Base-by-base conservation (phyloP, 2,329 filamentous ascomycete genomes). In the Fonsecaea erecta region DNA sequence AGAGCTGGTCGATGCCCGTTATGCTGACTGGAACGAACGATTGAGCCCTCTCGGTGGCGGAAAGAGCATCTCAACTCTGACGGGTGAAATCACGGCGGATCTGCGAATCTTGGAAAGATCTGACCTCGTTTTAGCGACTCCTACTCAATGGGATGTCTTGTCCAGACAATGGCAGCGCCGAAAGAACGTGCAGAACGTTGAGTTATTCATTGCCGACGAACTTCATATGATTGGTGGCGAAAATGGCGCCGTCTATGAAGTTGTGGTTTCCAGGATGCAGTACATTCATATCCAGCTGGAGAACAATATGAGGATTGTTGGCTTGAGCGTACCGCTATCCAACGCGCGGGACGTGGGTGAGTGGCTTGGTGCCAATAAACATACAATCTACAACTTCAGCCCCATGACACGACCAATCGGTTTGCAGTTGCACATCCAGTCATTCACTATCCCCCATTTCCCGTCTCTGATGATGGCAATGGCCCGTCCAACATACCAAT, bases 301-400 rank as follows among this genome's bases (percentile, higher is more conserved):
- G 76, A 88, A 90, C 43, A 87, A 90, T 9, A 85, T 98, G 81
- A 89, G 95, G 58, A 94, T 98, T 53, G 81, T 99, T 60, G 95
- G 93, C 1, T 80, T 99, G 66, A 93, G 92, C 75, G 95, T 97
- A 30, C 96, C 95, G 26, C 84, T 99, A 24, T 89, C 95, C 4
- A 98, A 97, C 75, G 93, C 94, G 56, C 87, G 93, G 65, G 95
- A 99, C 73, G 86, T 99, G 73, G 94, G 94, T 58, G 95, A 97
- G 79, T 99, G 95, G 95, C 93, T 99, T 71, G 95, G 96, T 71
- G 95, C 94, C 7, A 96, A 89, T 77, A 98, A 97, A 82, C 95
- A 99, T 76, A 96, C 95, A 55, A 97, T 97, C 69, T 99, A 94
- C 84, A 99, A 99, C 80, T 99, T 99, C 81, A 97, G 92, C 73